Base-by-base conservation (phyloP, 23 red algal genomes). In the Agarophyton chilense region DNA sequence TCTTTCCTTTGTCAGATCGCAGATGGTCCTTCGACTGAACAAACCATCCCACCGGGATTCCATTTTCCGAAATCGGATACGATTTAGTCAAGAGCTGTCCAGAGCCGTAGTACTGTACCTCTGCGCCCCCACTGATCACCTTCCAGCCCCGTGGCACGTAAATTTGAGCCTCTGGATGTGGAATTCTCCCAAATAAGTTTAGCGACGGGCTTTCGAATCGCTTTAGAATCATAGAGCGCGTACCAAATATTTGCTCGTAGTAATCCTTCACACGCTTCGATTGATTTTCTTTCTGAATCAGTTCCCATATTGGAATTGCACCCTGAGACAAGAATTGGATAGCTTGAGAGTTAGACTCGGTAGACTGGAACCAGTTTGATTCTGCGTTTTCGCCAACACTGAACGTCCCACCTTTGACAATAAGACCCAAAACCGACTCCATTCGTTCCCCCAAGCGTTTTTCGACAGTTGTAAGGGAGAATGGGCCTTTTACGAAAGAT, bases 11-110 rank as follows among this genome's bases (percentile, higher is more conserved):
- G 54, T 83, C 79, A 13, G 33, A 43, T 21, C 34, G 13, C 25
- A 83, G 22, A 63, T 83, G 79, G 57, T 83, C 79, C 43, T 83
- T 83, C 13, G 79, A 83, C n/a, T 83, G 52, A 26, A 34, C 79
- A 16, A 64, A 29, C 79, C 79, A 83, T 64, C 79, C 79, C 16
- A 64, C 34, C 35, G 79, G 79, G 19, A 35, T 42, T 39, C 79
- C 79, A 13, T 22, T 8, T 43, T 49, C 43, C 34, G 40, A 33
- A 41, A 83, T 36, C 32, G 79, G 79, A 50, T 64, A 83, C 8
- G 79, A 83, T 34, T 63, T 83, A 7, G 79, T 64, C n/a, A 83
- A 28, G 18, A 83, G 29, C 55, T 83, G 79, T 25, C 79, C 79
- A 83, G 43, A 19, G 22, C 79, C 79, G 62, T 36, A 83, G 33